Evolutionary conservation across 306 rosid genomes (phyloP).

Genomic region (Sophora flavescens): DNA sequence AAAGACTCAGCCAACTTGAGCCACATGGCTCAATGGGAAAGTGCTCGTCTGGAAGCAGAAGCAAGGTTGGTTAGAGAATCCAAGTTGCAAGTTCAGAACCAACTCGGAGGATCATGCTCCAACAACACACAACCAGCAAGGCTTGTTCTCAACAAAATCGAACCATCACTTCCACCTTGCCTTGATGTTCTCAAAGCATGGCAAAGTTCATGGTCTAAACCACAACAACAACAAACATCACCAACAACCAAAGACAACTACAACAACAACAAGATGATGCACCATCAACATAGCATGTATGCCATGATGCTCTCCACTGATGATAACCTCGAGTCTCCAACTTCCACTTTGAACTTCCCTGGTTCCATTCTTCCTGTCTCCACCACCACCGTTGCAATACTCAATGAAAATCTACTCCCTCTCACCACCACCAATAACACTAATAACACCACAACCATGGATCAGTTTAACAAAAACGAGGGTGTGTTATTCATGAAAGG

Average conservation of each 20-base stretch:
- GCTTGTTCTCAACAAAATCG: conserved; percentile 49
- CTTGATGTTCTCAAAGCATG: conserved; percentile 69
- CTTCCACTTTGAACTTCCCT: conserved; percentile 50
- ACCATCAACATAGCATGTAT: conserved; percentile 45
- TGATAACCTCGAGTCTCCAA: conserved; percentile 56
- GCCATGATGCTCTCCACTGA: conserved; percentile 53
- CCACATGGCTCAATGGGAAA: conserved; percentile 75
- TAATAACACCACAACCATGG: neutral
- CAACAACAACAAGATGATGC: conserved; percentile 29
- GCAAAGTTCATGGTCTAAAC: conserved; percentile 57
- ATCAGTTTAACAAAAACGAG: neutral
- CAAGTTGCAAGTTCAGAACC: conserved; percentile 38
- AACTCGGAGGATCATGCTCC: conserved; percentile 12
- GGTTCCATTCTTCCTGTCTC: conserved; percentile 31
- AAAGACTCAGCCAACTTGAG: conserved; percentile 50
- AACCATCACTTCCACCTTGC: conserved; percentile 44
- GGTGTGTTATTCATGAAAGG: neutral
- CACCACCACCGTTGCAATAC: neutral
- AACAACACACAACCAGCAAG: conserved; percentile 31
- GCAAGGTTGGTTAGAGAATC: conserved; percentile 54
- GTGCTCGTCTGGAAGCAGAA: conserved; percentile 59
- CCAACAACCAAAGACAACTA: neutral
- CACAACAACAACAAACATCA: neutral
- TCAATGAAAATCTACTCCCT: conserved; percentile 34
- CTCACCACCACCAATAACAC: neutral